These are phyloP conservation scores for Leucocoprinus birnbaumii DNA, from an alignment of 768 basidiomycete genomes.

Conservation along the genomic window DNA sequence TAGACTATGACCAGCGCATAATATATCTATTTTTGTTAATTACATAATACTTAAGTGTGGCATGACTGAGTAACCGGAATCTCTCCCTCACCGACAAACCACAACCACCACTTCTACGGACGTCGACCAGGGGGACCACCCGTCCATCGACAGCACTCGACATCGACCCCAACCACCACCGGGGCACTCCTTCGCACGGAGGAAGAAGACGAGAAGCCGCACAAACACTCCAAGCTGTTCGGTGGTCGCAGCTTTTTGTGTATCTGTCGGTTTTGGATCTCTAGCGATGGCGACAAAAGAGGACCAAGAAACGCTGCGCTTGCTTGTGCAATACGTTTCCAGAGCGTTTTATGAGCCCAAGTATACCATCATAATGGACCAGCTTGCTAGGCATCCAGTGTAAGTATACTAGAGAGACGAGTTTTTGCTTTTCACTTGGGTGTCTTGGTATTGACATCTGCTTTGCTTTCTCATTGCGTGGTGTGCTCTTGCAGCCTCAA, in stretches of 20 bases:
- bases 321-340: conserved; percentile 90
- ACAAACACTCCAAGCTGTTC: not conserved
- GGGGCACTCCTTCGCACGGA: no score
- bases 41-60: not conserved
- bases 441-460: conserved; percentile 13
- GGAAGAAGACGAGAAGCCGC: no score
- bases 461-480: conserved; percentile 4
- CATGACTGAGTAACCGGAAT: no score
- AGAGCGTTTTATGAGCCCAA: conserved; percentile 95
- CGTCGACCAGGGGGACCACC: no score
- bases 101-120: no score
- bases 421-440: conserved; percentile 20
- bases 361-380: conserved; percentile 89
- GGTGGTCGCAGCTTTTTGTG: not conserved
- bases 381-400: conserved; percentile 91
- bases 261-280: not conserved
- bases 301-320: conserved; percentile 77
- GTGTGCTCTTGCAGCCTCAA: conserved; percentile 57
- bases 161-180: no score
- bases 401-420: conserved; percentile 53
- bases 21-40: not conserved
- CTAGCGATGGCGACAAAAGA: conserved; percentile 65
- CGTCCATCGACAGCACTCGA: no score
- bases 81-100: no score
- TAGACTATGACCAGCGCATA: conserved; percentile 22